Evolutionary conservation across 2,329 filamentous ascomycete genomes (phyloP).

Genomic region (Talaromyces sp.): DNA sequence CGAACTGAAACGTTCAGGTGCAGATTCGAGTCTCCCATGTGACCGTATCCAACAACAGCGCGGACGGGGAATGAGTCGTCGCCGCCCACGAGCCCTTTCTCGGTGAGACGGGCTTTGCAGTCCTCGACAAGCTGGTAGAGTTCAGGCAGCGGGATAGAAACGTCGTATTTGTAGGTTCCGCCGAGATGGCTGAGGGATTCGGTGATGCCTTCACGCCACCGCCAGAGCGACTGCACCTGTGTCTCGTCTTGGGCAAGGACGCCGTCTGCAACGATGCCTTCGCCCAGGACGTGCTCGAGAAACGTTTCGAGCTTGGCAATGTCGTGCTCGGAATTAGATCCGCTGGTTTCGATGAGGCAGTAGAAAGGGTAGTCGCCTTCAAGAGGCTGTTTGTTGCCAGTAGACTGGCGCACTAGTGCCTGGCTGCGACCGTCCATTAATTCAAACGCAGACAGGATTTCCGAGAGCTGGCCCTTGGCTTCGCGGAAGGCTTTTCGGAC

Average conservation of each 20-base stretch:
- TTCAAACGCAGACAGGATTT: constrained; percentile 96
- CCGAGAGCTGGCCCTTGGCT: constrained; percentile 82
- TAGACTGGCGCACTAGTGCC: constrained; percentile 67
- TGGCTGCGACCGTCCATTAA: constrained; percentile 89
- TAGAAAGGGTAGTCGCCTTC: constrained; percentile 88
- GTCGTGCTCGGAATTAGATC: constrained; percentile 91
- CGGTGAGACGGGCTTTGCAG: constrained; percentile 63
- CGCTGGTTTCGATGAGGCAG: constrained; percentile 92
- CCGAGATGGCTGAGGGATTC: constrained; percentile 86
- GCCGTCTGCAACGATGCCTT: constrained; percentile 81
- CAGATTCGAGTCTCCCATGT: constrained; percentile 96
- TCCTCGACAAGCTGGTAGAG: constrained; percentile 90
- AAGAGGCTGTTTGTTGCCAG: constrained; percentile 71
- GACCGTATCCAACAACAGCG: constrained; percentile 90
- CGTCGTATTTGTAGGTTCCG: constrained; percentile 96
- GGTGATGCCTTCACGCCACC: constrained; percentile 87
- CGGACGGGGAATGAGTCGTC: constrained; percentile 72
- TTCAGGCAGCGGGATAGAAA: constrained; percentile 84
- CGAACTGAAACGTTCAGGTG: constrained; percentile 86
- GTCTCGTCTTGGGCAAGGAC: constrained; percentile 92
- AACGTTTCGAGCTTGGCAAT: constrained; percentile 84
- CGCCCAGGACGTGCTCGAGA: constrained; percentile 84
- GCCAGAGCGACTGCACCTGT: constrained; percentile 79
- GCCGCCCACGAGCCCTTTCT: constrained; percentile 71
- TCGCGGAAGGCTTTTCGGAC: constrained; percentile 80